Evolutionary conservation across 305 asterid species (phyloP).

Genomic region (Solanum aculeatissimum): DNA sequence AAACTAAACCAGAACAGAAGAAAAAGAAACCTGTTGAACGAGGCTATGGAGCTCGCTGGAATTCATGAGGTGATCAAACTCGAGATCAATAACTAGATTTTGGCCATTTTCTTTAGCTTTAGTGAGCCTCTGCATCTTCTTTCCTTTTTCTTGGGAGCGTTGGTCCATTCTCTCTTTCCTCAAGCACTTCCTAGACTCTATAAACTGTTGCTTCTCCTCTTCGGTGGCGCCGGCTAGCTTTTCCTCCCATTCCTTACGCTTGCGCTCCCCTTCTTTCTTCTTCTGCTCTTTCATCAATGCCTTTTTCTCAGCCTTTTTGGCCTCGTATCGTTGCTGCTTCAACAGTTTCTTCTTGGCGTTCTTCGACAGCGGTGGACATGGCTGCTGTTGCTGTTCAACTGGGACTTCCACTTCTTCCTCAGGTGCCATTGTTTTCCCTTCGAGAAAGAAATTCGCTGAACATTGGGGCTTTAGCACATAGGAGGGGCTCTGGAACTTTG

Average conservation of each 20-base stretch:
- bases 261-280: conserved; percentile 64
- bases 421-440: neutral
- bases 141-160: conserved; percentile 48
- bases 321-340: conserved; percentile 71
- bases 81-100: conserved; percentile 75
- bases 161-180: conserved; percentile 72
- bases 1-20: neutral
- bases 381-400: neutral
- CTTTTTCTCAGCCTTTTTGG: conserved; percentile 79
- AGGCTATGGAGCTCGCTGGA: conserved; percentile 63
- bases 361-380: conserved; percentile 46
- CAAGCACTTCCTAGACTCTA: conserved; percentile 34
- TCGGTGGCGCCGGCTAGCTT: conserved; percentile 37
- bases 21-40: conserved; percentile 62
- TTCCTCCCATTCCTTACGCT: conserved; percentile 74
- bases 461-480: neutral
- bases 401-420: neutral
- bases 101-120: conserved; percentile 53
- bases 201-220: conserved; percentile 54
- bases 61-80: conserved; percentile 71
- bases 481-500: neutral
- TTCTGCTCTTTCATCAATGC: conserved; percentile 57
- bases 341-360: conserved; percentile 67
- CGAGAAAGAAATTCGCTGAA: neutral
- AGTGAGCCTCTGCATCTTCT: conserved; percentile 52